These are phyloP conservation scores for Wakefieldia striispora DNA, from an alignment of 768 basidiomycete genomes.

Conservation along the genomic window DNA sequence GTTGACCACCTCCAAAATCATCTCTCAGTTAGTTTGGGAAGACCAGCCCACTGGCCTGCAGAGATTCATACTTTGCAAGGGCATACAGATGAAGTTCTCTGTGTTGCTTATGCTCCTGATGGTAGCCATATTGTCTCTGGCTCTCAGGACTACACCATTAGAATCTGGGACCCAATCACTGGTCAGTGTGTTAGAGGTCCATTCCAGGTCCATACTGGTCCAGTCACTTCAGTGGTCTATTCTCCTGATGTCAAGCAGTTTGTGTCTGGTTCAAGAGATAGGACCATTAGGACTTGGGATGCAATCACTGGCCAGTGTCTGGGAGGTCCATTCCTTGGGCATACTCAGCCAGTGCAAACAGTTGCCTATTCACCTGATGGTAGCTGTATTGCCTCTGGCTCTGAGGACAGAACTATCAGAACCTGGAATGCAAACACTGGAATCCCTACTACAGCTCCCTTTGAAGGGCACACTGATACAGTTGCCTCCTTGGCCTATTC, in stretches of 20 bases:
- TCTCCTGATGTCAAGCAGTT: conserved; percentile 25
- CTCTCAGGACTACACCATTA: conserved; percentile 19
- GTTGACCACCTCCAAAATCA: conserved; percentile 15
- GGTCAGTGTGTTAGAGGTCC: conserved; percentile 12
- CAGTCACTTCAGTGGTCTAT: conserved; percentile 11
- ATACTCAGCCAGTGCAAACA: conserved; percentile 1
- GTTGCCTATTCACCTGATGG: conserved; percentile 21
- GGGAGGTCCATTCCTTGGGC: conserved; percentile 11
- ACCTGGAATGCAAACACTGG: conserved; percentile 19
- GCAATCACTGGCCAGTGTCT: conserved; percentile 10
- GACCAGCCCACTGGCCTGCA: conserved; percentile 14
- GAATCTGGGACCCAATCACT: conserved; percentile 17
- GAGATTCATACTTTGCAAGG: conserved; percentile 15
- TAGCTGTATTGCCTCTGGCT: conserved; percentile 22
- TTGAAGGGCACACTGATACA: background rate
- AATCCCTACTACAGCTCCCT: background rate
- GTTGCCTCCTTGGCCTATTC: conserved; percentile 13
- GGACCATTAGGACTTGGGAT: conserved; percentile 22
- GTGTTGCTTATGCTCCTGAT: conserved; percentile 24
- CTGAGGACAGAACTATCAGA: conserved; percentile 8
- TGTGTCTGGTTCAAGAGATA: conserved; percentile 14
- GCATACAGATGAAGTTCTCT: conserved; percentile 9
- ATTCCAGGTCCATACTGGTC: background rate
- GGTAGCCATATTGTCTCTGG: conserved; percentile 26
- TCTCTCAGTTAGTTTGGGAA: conserved; percentile 12